Evolutionary conservation across 768 basidiomycete genomes (phyloP), one percentile per base, ranked within the genome.

Genomic region (Mycena polygramma): DNA sequence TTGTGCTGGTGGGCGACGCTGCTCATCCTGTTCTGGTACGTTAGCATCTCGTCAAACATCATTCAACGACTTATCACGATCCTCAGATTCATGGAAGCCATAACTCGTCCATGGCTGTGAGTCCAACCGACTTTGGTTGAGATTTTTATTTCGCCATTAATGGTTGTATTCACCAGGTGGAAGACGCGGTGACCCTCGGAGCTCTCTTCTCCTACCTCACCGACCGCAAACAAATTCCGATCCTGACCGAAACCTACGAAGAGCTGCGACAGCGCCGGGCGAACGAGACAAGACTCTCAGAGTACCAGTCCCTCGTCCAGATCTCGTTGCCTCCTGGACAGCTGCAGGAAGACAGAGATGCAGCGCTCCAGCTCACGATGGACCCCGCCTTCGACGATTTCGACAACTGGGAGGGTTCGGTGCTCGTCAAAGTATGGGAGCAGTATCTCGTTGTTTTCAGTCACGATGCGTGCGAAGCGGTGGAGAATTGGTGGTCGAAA

Each of bases 211-310:
- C 88, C 0, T 83, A 78, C 51, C 75, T 88, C 45, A 77, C 82
- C 0, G 74, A 79, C 43, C 76, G 68, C 37, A 62, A 80, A 0
- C 87, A 88, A 65, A 81, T 89, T 13, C 66, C 73, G 0, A 72
- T 80, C 7, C 79, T 89, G 24, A 77, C 88, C n/a, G 78, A 77
- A 8, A 86, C 87, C 0, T 89, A 88, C 71, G 75, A 88, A 60
- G 77, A 79, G 13, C 81, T 89, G 30, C 84, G 88, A 3, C 80
- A 83, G 35, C 70, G 77, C 13, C 86, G 88, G 7, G 52, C 62
- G 26, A 43, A 58, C 20, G 59, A 35, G 1, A 49, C 64, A 17
- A 41, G 46, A 49, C 43, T n/a, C 17, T 70, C 68, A 3, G 72
- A 73, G 24, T 66, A 66, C 48, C 57, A 66, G 13, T n/a, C 55